Conservation (phyloP, 2,329 filamentous ascomycete genomes). For the Penicillium occitanis region DNA sequence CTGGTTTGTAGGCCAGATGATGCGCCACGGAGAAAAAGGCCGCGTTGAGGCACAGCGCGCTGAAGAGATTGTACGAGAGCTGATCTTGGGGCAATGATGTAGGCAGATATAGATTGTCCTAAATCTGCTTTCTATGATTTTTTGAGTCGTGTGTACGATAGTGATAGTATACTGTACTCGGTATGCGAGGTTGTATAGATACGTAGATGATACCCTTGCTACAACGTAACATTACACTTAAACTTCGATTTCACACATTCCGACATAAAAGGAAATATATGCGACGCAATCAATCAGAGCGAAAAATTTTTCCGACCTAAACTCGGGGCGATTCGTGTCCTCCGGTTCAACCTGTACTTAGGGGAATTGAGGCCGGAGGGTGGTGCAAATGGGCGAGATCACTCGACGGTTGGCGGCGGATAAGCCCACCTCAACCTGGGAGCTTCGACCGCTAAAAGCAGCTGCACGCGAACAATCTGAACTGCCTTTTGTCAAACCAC, state of each 20-base stretch:
- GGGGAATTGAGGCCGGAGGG: conserved; percentile 37
- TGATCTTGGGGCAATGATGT: conserved; percentile 39
- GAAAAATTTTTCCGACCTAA: conserved; percentile 24
- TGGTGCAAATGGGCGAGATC: conserved; percentile 1
- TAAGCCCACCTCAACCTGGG: conserved; percentile 16
- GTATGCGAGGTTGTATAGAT: background rate
- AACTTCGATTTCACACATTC: background rate
- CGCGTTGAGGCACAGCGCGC: conserved; percentile 62
- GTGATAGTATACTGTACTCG: background rate
- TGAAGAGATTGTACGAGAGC: conserved; percentile 53
- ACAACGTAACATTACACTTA: background rate
- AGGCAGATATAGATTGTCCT: background rate
- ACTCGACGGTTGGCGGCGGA: conserved; percentile 25
- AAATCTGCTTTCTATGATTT: background rate
- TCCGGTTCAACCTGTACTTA: conserved; percentile 49
- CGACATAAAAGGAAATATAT: conserved; percentile 6
- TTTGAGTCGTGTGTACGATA: background rate
- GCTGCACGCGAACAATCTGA: conserved; percentile 40
- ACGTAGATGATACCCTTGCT: conserved; percentile 5
- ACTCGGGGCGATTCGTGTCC: conserved; percentile 21
- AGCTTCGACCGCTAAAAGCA: conserved; percentile 47
- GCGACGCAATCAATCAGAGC: conserved; percentile 5
- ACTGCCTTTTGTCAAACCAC: conserved; percentile 18
- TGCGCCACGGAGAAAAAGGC: conserved; percentile 59
- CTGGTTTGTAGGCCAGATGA: conserved; percentile 69